Evolutionary conservation across 2,329 filamentous ascomycete genomes (phyloP).

Genomic region (Cladosporium sp.): DNA sequence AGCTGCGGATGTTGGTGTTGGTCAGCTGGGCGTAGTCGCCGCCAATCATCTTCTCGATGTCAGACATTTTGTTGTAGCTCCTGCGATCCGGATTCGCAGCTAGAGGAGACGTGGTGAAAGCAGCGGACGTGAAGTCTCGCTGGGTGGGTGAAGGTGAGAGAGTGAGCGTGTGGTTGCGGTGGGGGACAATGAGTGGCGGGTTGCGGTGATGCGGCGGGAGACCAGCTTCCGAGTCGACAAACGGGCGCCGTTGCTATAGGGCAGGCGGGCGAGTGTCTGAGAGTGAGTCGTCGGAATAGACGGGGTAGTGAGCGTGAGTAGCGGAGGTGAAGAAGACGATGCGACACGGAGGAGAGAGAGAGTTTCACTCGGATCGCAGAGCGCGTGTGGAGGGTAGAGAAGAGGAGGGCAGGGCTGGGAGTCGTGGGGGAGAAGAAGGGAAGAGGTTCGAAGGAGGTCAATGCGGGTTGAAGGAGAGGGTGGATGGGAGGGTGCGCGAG

Average conservation of each 20-base stretch:
- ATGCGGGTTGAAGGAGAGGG: constrained; percentile 7
- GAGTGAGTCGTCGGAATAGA: not conserved
- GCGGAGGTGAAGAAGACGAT: constrained; percentile 1
- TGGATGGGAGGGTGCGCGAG: not conserved
- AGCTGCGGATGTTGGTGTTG: constrained; percentile 64
- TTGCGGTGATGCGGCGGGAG: constrained; percentile 14
- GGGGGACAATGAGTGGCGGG: constrained; percentile 7
- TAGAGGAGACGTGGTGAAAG: constrained; percentile 13
- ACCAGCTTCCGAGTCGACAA: constrained; percentile 16
- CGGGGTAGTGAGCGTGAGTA: constrained; percentile 16
- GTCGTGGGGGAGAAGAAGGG: constrained; percentile 16
- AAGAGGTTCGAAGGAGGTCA: constrained; percentile 11
- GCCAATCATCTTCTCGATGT: constrained; percentile 49
- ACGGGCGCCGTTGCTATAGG: constrained; percentile 14
- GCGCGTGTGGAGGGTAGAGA: not conserved
- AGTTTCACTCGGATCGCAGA: constrained; percentile 8
- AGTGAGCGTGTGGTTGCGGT: constrained; percentile 3
- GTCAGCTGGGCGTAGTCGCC: constrained; percentile 54
- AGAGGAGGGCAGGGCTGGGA: constrained; percentile 3
- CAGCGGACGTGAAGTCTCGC: constrained; percentile 17
- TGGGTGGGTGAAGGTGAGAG: not conserved
- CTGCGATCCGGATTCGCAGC: constrained; percentile 33
- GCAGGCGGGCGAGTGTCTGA: constrained; percentile 8
- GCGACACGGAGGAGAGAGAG: not conserved
- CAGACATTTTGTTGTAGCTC: constrained; percentile 41